Conservation (phyloP, 768 basidiomycete genomes). For the Termitomyces sp. region DNA sequence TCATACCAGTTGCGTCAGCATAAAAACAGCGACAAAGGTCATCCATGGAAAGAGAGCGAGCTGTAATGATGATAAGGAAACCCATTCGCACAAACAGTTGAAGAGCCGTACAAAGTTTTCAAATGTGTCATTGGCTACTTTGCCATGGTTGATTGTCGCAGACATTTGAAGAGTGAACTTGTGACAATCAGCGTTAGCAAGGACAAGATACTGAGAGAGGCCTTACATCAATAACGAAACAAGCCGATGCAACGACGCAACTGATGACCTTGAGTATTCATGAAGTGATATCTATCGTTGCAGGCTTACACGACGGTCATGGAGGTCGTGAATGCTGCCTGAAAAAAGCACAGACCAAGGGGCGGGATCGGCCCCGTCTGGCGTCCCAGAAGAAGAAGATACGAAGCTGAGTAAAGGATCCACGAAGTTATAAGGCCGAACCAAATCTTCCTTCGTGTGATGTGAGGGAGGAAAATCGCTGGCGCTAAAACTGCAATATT, state of each 20-base stretch:
- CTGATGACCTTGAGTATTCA: background rate
- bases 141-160: background rate
- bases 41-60: background rate
- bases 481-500: background rate
- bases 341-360: background rate
- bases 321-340: background rate
- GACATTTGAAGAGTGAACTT: background rate
- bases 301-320: conserved; percentile 1
- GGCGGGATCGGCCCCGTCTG: background rate
- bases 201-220: background rate
- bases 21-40: background rate
- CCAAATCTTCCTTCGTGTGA: background rate
- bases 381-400: background rate
- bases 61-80: background rate
- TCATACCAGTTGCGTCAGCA: background rate
- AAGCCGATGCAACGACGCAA: conserved; percentile 1
- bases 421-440: conserved; percentile 1
- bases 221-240: conserved; percentile 1
- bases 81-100: too few species aligned
- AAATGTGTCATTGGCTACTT: background rate
- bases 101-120: background rate
- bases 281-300: background rate
- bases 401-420: conserved; percentile 2
- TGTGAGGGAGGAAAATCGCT: background rate
- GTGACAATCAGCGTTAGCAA: background rate